A percentile compares a stretch with the other conserved stretches of the same genome.
phyloP scores from a whole-genome alignment of 352 stramenopile species.

The Lagenidium sp. region DNA sequence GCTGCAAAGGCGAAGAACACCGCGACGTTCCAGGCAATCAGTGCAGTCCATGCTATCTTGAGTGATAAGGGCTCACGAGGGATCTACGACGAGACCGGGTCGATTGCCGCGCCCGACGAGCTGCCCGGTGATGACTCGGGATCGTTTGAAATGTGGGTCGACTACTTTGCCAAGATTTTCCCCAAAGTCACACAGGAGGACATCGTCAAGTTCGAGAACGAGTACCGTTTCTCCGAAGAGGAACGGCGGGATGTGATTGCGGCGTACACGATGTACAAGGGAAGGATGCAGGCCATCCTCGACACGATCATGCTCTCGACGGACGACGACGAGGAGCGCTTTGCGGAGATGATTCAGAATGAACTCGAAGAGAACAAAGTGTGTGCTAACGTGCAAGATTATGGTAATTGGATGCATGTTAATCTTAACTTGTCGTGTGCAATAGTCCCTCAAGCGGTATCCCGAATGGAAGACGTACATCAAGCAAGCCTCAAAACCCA shows the following conservation, averaged over 20 bases:
- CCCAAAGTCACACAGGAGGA: constrained; percentile 77
- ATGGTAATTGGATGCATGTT: background rate
- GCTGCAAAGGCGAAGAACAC: constrained; percentile 37
- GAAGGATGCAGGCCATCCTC: constrained; percentile 71
- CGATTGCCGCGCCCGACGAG: constrained; percentile 43
- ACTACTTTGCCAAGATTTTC: constrained; percentile 87
- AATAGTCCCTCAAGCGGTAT: constrained; percentile 21
- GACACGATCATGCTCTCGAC: constrained; percentile 85
- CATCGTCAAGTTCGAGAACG: constrained; percentile 65
- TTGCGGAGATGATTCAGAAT: constrained; percentile 52
- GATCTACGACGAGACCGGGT: constrained; percentile 82
- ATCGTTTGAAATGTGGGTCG: constrained; percentile 65
- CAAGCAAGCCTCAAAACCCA: too few relatives aligned
- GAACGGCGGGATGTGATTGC: constrained; percentile 70
- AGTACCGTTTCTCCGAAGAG: constrained; percentile 83
- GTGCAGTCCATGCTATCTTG: constrained; percentile 79
- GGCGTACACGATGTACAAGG: constrained; percentile 71
- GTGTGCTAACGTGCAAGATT: constrained; percentile 3
- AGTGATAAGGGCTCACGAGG: constrained; percentile 60
- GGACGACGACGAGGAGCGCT: constrained; percentile 67
- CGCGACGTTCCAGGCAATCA: constrained; percentile 83
- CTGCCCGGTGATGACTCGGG: constrained; percentile 28
- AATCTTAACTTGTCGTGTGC: background rate
- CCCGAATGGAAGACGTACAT: constrained; percentile 34
- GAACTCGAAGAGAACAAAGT: constrained; percentile 45